A percentile compares a stretch with the other conserved stretches of the same genome.
These are phyloP conservation scores for Cyberlindnera maclurae DNA, from an alignment of 805 yeast genomes.

Conservation along the genomic window DNA sequence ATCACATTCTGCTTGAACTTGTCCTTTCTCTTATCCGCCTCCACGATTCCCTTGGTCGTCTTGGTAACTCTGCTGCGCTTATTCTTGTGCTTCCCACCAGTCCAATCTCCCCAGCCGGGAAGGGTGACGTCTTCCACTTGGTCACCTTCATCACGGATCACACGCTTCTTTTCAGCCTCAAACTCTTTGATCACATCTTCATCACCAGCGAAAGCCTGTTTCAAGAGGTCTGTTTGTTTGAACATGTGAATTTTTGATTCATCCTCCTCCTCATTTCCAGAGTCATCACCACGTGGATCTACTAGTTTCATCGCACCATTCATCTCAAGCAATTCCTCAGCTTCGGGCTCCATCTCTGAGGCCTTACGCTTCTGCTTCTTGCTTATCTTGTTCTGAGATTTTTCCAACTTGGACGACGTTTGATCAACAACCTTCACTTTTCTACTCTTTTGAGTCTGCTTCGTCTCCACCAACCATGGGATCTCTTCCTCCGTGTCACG, in stretches of 20 bases:
- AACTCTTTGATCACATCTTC: conserved; percentile 85
- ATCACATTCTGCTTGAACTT: conserved; percentile 73
- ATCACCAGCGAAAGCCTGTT: conserved; percentile 96
- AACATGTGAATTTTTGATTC: conserved; percentile 45
- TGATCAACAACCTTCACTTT: conserved; percentile 42
- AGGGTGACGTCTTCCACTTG: conserved; percentile 76
- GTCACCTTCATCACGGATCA: conserved; percentile 74
- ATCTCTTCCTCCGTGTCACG: conserved; percentile 28
- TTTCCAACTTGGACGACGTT: conserved; percentile 42
- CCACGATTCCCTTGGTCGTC: conserved; percentile 64
- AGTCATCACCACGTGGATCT: conserved; percentile 37
- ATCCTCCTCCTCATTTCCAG: conserved; percentile 35
- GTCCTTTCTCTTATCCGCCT: conserved; percentile 69
- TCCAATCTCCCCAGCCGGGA: conserved; percentile 99
- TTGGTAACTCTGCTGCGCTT: conserved; percentile 56
- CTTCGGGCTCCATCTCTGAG: conserved; percentile 30
- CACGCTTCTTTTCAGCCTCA: conserved; percentile 63
- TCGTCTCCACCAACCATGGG: conserved; percentile 41
- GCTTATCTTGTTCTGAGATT: conserved; percentile 29
- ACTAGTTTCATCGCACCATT: conserved; percentile 47
- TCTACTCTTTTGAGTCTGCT: conserved; percentile 32
- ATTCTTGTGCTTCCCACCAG: conserved; percentile 49
- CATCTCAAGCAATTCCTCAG: conserved; percentile 35
- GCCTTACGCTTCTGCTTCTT: conserved; percentile 25
- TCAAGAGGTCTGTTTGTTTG: conserved; percentile 73